A percentile compares a stretch with the other conserved stretches of the same genome.
Evolutionary conservation across 371 early-diverging fungal genomes (phyloP).

Genomic region (Mortierella sp.): DNA sequence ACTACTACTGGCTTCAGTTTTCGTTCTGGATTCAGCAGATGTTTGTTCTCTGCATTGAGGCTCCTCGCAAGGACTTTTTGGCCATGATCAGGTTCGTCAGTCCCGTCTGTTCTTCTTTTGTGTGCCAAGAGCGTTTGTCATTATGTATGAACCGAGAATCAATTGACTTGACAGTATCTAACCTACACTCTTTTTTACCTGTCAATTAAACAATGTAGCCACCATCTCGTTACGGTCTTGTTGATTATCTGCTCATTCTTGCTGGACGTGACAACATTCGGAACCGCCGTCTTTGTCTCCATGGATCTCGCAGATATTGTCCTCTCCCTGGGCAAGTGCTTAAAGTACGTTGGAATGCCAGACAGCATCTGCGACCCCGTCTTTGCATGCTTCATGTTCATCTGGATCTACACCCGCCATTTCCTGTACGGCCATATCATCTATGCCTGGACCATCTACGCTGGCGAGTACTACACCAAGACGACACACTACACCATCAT

Average conservation of each 20-base stretch:
- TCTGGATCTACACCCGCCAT: constrained; percentile 76
- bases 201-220: constrained; percentile 30
- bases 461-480: constrained; percentile 35
- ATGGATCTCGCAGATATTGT: constrained; percentile 76
- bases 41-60: constrained; percentile 67
- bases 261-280: constrained; percentile 68
- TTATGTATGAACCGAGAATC: not conserved
- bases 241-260: constrained; percentile 64
- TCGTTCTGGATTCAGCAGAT: constrained; percentile 71
- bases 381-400: constrained; percentile 67
- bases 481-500: constrained; percentile 21
- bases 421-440: constrained; percentile 64
- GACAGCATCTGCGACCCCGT: constrained; percentile 60
- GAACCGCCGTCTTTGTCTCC: constrained; percentile 66
- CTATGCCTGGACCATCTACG: constrained; percentile 42
- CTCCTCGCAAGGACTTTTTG: constrained; percentile 69
- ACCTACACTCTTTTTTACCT: not conserved
- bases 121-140: not conserved
- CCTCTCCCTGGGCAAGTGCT: constrained; percentile 64
- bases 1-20: constrained; percentile 67
- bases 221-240: constrained; percentile 69
- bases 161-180: not conserved
- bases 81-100: constrained; percentile 57
- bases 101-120: not conserved
- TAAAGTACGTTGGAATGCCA: constrained; percentile 63